phyloP scores from a whole-genome alignment of 306 rosid genomes.

The Myrica gale region DNA sequence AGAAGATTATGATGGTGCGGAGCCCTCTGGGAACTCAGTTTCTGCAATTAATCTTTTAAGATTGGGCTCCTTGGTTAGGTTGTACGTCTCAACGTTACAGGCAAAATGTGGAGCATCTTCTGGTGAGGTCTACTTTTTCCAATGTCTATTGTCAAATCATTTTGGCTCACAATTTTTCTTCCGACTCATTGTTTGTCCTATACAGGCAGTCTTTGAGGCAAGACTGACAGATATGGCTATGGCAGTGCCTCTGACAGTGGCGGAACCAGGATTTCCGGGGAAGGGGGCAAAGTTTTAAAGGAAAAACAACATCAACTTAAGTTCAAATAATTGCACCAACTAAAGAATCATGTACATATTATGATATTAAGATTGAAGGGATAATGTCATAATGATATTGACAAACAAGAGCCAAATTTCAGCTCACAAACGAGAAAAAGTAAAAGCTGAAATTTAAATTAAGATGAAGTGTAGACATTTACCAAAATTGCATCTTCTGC shows the following conservation, averaged over 20 bases:
- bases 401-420: too few species aligned
- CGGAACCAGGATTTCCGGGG: too few species aligned
- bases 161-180: neutral
- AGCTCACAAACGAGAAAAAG: too few species aligned
- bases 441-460: too few species aligned
- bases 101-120: slow-evolving; percentile 71
- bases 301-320: too few species aligned
- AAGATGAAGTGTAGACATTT: too few species aligned
- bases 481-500: too few species aligned
- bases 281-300: too few species aligned
- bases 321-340: too few species aligned
- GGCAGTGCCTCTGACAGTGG: slow-evolving; percentile 98
- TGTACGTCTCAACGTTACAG: slow-evolving; percentile 57
- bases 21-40: slow-evolving; percentile 88
- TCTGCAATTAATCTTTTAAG: slow-evolving; percentile 75
- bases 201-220: slow-evolving; percentile 83
- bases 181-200: slow-evolving; percentile 4
- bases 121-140: slow-evolving; percentile 43
- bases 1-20: slow-evolving; percentile 96
- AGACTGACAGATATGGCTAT: slow-evolving; percentile 70
- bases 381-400: too few species aligned
- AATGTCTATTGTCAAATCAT: neutral
- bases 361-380: too few species aligned
- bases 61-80: slow-evolving; percentile 68
- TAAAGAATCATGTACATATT: too few species aligned